Conservation (phyloP, 441 rosid species). For the Gossypium gossypioides region DNA sequence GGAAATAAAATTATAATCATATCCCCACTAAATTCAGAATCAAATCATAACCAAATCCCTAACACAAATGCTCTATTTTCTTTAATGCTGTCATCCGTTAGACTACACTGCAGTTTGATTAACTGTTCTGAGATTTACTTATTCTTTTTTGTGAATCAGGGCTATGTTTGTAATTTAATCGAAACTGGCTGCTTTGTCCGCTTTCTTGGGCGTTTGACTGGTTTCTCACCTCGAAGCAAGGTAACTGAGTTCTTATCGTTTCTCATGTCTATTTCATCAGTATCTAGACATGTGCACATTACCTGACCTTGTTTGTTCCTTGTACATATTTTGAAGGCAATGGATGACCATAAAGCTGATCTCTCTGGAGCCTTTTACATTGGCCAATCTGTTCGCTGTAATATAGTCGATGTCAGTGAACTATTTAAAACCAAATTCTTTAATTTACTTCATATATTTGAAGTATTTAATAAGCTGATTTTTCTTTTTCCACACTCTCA, state of each 20-base stretch:
- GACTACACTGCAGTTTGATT: background rate
- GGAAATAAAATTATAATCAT: background rate
- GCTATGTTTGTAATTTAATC: constrained; percentile 80
- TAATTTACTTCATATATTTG: constrained; percentile 12
- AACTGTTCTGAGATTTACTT: background rate
- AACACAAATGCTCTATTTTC: background rate
- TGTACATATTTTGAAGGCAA: constrained; percentile 41
- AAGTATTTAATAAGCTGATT: constrained; percentile 9
- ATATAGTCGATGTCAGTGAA: constrained; percentile 66
- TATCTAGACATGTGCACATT: too few species aligned
- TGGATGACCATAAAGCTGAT: constrained; percentile 56
- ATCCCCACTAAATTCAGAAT: too few species aligned
- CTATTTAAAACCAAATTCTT: constrained; percentile 13
- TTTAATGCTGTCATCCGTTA: background rate
- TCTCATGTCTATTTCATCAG: constrained; percentile 1
- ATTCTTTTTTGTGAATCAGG: constrained; percentile 42
- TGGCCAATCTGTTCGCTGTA: constrained; percentile 95
- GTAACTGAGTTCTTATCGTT: constrained; percentile 25
- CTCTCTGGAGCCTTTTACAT: constrained; percentile 60
- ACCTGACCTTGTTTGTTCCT: background rate
- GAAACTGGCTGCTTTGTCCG: constrained; percentile 95
- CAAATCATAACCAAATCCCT: too few species aligned
- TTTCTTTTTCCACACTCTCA: background rate
- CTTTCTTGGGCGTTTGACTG: constrained; percentile 91
- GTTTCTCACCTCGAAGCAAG: constrained; percentile 86